phyloP scores from a whole-genome alignment of 768 basidiomycete genomes.

The Mycena galopus region DNA sequence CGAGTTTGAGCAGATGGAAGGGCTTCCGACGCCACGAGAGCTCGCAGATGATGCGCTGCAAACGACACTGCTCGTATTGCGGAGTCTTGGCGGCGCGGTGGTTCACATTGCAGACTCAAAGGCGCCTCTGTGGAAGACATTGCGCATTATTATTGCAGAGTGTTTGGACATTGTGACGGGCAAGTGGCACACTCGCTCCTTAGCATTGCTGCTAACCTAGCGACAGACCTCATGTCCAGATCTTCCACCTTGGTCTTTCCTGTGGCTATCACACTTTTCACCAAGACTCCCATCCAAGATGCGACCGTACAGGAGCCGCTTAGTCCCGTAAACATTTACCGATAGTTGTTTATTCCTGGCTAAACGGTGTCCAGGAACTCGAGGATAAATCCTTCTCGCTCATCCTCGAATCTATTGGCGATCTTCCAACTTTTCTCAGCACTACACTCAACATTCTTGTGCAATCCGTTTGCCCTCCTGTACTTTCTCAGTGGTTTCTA shows the following conservation, averaged over 20 bases:
- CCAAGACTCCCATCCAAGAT: conserved; percentile 50
- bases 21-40: conserved; percentile 58
- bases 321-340: conserved; percentile 46
- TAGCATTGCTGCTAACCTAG: conserved; percentile 12
- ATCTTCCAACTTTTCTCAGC: conserved; percentile 61
- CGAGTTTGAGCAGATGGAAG: conserved; percentile 53
- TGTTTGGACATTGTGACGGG: conserved; percentile 58
- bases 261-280: conserved; percentile 55
- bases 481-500: conserved; percentile 64
- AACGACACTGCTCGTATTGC: conserved; percentile 60
- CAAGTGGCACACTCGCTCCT: conserved; percentile 39
- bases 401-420: conserved; percentile 52
- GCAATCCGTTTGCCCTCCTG: conserved; percentile 55
- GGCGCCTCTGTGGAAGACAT: conserved; percentile 55
- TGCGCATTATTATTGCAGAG: conserved; percentile 57
- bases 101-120: conserved; percentile 45
- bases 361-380: conserved; percentile 47
- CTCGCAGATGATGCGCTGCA: conserved; percentile 63
- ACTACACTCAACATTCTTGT: conserved; percentile 60
- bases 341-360: not conserved
- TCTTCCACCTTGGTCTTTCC: conserved; percentile 52
- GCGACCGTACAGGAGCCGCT: conserved; percentile 47
- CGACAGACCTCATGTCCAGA: conserved; percentile 51
- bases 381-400: conserved; percentile 51
- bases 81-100: conserved; percentile 57